A percentile compares a stretch with the other conserved stretches of the same genome.
These are phyloP conservation scores for Umbelopsis vinacea DNA, from an alignment of 192 early-diverging fungal genomes.

Conservation along the genomic window DNA sequence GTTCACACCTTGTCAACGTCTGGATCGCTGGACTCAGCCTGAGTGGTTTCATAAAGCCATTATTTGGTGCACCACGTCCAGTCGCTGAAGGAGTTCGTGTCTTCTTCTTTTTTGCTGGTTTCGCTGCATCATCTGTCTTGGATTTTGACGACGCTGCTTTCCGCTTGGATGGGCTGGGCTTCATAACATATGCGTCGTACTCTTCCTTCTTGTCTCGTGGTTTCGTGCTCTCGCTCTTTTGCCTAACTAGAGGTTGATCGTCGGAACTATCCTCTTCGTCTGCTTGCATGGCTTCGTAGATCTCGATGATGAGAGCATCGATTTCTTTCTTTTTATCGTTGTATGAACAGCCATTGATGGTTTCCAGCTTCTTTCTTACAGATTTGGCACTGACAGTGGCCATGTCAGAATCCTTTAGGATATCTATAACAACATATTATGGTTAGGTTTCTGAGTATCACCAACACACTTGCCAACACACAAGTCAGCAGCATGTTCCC, in stretches of 20 bases:
- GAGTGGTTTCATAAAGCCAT: slow-evolving; percentile 47
- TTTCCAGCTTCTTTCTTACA: slow-evolving; percentile 43
- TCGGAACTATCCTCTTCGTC: slow-evolving; percentile 37
- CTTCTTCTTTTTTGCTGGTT: slow-evolving; percentile 24
- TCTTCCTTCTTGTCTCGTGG: neutral
- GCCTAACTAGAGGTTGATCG: slow-evolving; percentile 21
- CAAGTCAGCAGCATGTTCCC: too few species aligned
- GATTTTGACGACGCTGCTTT: neutral
- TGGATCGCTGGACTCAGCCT: slow-evolving; percentile 40
- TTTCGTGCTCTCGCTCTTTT: neutral
- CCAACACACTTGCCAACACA: too few species aligned
- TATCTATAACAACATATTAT: slow-evolving; percentile 8
- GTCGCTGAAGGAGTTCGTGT: neutral
- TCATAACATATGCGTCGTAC: slow-evolving; percentile 17
- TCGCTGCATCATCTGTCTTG: slow-evolving; percentile 26
- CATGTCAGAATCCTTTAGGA: slow-evolving; percentile 33
- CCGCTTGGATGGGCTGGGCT: neutral
- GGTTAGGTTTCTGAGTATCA: too few species aligned
- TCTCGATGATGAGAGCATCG: slow-evolving; percentile 47
- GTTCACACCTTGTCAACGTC: slow-evolving; percentile 34
- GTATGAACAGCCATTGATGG: slow-evolving; percentile 27
- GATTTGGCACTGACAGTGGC: slow-evolving; percentile 41
- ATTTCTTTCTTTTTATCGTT: slow-evolving; percentile 38
- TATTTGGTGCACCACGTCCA: slow-evolving; percentile 24
- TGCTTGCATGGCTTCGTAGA: slow-evolving; percentile 15